These are phyloP conservation scores for Lasiodiplodia sp. DNA, from an alignment of 2,329 filamentous ascomycete genomes.

Conservation along the genomic window DNA sequence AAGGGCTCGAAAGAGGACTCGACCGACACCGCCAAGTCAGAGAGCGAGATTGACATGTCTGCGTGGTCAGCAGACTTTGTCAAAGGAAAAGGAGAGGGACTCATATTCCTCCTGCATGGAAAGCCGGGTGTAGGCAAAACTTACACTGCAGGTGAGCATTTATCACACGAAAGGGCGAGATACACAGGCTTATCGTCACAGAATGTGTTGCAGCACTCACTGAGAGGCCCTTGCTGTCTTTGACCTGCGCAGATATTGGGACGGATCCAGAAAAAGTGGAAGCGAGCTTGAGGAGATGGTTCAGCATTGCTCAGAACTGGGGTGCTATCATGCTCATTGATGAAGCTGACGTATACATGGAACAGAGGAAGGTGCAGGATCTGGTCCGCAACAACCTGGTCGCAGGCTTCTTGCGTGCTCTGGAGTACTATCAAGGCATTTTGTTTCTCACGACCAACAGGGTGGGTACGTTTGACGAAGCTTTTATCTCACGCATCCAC, in stretches of 20 bases:
- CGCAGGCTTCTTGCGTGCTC: conserved; percentile 39
- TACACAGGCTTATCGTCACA: conserved; percentile 24
- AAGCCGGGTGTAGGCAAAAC: conserved; percentile 31
- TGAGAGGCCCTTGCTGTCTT: conserved; percentile 40
- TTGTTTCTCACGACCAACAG: conserved; percentile 42
- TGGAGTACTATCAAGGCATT: conserved; percentile 35
- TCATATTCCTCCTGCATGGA: conserved; percentile 19
- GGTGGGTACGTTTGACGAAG: conserved; percentile 36
- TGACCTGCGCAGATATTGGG: conserved; percentile 42
- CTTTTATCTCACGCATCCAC: conserved; percentile 36
- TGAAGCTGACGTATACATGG: conserved; percentile 48
- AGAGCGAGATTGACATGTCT: neutral
- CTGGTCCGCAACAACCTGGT: conserved; percentile 44
- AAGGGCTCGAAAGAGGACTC: neutral
- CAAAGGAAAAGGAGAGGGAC: conserved; percentile 2
- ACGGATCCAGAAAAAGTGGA: conserved; percentile 30
- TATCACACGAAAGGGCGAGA: too few relatives aligned
- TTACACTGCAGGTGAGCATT: conserved; percentile 41
- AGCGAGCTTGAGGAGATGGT: conserved; percentile 30
- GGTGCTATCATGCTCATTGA: conserved; percentile 42
- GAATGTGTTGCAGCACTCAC: conserved; percentile 47
- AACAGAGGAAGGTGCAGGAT: conserved; percentile 41
- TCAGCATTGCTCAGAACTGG: conserved; percentile 37
- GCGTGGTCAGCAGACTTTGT: conserved; percentile 26
- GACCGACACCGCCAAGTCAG: neutral